Evolutionary conservation across 306 rosid species (phyloP).

Genomic region (Prunus davidiana): DNA sequence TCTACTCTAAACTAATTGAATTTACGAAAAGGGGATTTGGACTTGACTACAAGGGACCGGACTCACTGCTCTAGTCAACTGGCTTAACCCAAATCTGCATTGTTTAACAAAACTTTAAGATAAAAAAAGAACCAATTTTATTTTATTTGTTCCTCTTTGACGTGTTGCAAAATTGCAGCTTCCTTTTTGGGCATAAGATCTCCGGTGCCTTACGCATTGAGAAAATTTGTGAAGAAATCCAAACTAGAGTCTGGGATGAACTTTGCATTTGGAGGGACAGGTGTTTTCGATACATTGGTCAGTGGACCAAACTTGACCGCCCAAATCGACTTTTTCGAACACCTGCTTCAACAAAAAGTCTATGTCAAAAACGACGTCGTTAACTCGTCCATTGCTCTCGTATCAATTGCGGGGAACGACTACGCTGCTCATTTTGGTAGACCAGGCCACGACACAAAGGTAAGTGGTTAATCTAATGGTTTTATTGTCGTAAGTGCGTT

Average conservation of each 20-base stretch:
- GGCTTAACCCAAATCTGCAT: no score
- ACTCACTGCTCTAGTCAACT: no score
- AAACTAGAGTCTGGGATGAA: conserved; percentile 36
- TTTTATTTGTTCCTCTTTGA: no score
- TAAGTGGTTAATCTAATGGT: conserved; percentile 13
- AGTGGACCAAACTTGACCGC: conserved; percentile 44
- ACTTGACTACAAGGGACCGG: accelerated
- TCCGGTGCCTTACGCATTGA: conserved; percentile 27
- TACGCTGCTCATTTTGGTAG: conserved; percentile 2
- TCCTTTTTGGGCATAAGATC: conserved; percentile 28
- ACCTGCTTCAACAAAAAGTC: conserved; percentile 34
- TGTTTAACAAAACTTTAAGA: no score
- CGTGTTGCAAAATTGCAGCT: conserved; percentile 22
- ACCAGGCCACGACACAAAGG: conserved; percentile 9
- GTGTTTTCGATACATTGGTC: conserved; percentile 41
- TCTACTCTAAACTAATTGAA: no score
- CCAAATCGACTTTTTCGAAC: conserved; percentile 43
- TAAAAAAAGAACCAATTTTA: no score
- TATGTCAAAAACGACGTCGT: conserved; percentile 30
- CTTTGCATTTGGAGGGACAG: conserved; percentile 58
- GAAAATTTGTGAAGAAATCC: not conserved
- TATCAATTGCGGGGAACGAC: conserved; percentile 33
- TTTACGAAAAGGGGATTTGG: accelerated
- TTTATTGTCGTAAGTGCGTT: no score
- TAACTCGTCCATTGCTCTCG: conserved; percentile 23